These are phyloP conservation scores for Senecio squalidus DNA, from an alignment of 140 eudicot species.

Conservation along the genomic window DNA sequence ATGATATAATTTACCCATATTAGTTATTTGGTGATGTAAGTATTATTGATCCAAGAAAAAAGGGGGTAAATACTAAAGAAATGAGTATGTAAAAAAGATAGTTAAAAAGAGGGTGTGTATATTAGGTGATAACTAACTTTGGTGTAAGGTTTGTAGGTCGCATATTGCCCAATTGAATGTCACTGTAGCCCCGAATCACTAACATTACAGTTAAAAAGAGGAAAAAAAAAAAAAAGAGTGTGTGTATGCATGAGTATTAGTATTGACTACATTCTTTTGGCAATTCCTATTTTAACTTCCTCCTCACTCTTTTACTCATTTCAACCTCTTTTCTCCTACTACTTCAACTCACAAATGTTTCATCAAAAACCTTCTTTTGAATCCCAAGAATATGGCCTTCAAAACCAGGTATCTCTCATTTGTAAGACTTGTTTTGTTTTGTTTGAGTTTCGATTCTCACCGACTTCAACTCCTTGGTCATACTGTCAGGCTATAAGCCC, in stretches of 20 bases:
- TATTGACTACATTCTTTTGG: constrained; percentile 21
- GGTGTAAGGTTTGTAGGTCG: not conserved
- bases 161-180: too few relatives aligned
- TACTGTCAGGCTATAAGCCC: too few relatives aligned
- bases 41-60: constrained; percentile 33
- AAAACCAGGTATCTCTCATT: constrained; percentile 16
- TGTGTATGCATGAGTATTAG: constrained; percentile 15
- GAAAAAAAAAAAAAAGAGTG: too few relatives aligned
- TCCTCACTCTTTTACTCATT: constrained; percentile 30
- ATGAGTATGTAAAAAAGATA: constrained; percentile 16
- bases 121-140: too few relatives aligned
- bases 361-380: constrained; percentile 28
- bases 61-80: constrained; percentile 20
- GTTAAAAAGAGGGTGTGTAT: not conserved
- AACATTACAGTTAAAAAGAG: too few relatives aligned
- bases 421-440: constrained; percentile 3
- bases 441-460: too few relatives aligned
- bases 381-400: constrained; percentile 28
- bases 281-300: constrained; percentile 14
- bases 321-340: constrained; percentile 29
- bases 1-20: too few relatives aligned
- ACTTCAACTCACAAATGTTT: constrained; percentile 21
- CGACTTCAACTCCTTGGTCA: too few relatives aligned
- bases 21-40: not conserved
- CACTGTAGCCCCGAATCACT: too few relatives aligned